Percentiles rank a stretch among this genome's conserved stretches.
phyloP scores from a whole-genome alignment of 2,329 filamentous ascomycete species.

The Xylariales sp. region DNA sequence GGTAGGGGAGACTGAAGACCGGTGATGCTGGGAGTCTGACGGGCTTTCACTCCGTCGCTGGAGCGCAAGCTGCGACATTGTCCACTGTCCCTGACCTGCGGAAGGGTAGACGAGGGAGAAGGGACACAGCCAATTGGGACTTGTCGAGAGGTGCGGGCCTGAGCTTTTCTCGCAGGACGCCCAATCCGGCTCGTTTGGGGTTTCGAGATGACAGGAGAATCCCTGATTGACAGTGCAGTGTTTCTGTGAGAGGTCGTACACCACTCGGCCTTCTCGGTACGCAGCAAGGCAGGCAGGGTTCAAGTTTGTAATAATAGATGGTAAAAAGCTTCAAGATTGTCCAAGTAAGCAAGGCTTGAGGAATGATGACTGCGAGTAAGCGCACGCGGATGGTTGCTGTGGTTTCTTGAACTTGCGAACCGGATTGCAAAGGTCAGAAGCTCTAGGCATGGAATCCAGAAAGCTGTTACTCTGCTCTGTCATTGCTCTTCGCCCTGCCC shows the following conservation, averaged over 20 bases:
- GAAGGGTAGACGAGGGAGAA: constrained; percentile 15
- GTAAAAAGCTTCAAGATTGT: not conserved
- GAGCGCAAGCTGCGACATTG: constrained; percentile 50
- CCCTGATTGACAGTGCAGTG: constrained; percentile 44
- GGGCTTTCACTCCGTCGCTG: constrained; percentile 27
- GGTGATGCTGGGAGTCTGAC: constrained; percentile 24
- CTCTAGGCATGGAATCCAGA: too few relatives aligned
- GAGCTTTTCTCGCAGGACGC: constrained; percentile 27
- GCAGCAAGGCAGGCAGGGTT: not conserved
- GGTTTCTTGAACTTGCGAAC: not conserved
- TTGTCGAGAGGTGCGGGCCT: constrained; percentile 22
- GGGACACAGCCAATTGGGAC: constrained; percentile 25
- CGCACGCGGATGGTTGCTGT: not conserved
- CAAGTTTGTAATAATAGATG: not conserved
- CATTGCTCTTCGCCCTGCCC: too few relatives aligned
- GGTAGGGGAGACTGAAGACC: constrained; percentile 17
- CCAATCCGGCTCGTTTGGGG: constrained; percentile 22
- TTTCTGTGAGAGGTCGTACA: constrained; percentile 3
- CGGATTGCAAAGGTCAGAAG: too few relatives aligned
- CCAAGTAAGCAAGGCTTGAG: not conserved
- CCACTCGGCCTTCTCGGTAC: not conserved
- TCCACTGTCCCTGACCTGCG: constrained; percentile 33
- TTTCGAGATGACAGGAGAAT: constrained; percentile 36
- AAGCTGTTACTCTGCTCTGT: too few relatives aligned
- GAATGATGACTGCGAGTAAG: not conserved